Evolutionary conservation across 176 grass and related monocot species (phyloP).

Genomic region (Echinochloa phyllopogon): DNA sequence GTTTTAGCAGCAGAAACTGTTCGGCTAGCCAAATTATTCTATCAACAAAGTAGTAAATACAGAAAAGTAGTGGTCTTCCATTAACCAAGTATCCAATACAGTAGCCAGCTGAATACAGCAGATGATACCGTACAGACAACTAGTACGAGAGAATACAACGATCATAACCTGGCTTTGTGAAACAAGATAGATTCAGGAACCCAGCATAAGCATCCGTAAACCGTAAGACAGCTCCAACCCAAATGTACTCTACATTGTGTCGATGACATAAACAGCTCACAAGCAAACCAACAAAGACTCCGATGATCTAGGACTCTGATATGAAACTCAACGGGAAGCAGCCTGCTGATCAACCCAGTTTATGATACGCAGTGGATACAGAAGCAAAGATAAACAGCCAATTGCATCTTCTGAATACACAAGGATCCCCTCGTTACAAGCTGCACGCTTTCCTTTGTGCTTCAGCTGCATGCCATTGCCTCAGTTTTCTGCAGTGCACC

Average conservation of each 20-base stretch:
- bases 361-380: constrained; percentile 36
- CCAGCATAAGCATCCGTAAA: constrained; percentile 23
- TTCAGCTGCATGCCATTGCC: constrained; percentile 21
- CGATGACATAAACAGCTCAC: constrained; percentile 37
- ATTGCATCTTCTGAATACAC: constrained; percentile 22
- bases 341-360: constrained; percentile 30
- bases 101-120: not conserved
- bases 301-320: constrained; percentile 4
- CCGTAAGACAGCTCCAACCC: not conserved
- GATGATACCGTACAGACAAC: constrained; percentile 16
- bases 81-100: constrained; percentile 24
- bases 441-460: constrained; percentile 24
- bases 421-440: constrained; percentile 17
- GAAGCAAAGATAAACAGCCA: constrained; percentile 39
- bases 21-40: not conserved
- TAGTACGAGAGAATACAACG: constrained; percentile 13
- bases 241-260: constrained; percentile 20
- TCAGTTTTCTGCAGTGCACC: constrained; percentile 55
- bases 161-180: constrained; percentile 5
- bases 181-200: constrained; percentile 27
- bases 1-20: not conserved
- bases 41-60: constrained; percentile 29
- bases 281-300: constrained; percentile 43
- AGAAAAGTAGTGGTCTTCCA: not conserved
- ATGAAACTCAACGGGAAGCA: constrained; percentile 41